Percentiles rank a stretch among this genome's conserved stretches.
Evolutionary conservation across 345 rosid species (phyloP).

Genomic region (Corchorus capsularis): DNA sequence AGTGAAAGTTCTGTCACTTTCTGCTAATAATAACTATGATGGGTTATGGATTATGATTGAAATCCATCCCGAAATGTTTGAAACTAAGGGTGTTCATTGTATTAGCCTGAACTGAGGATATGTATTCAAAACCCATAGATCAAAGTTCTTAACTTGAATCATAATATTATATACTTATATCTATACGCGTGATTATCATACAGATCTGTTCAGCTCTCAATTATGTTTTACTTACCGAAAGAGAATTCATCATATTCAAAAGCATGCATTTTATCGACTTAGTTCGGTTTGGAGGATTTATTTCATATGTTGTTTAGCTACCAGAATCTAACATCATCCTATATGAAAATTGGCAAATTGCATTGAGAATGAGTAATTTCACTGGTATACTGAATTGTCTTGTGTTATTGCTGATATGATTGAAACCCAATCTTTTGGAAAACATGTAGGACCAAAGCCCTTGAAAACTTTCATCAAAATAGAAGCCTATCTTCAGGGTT

Average conservation of each 20-base stretch:
- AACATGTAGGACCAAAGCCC: not conserved
- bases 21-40: not conserved
- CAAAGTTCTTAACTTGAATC: not conserved
- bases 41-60: not conserved
- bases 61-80: not conserved
- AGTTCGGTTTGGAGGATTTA: too few species aligned
- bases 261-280: too few species aligned
- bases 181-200: too few species aligned
- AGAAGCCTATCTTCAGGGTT: not conserved
- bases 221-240: too few species aligned
- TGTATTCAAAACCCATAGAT: not conserved
- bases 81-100: not conserved
- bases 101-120: not conserved
- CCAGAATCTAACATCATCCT: too few species aligned
- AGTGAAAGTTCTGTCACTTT: not conserved
- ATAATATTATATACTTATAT: too few species aligned
- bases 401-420: not conserved
- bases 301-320: too few species aligned
- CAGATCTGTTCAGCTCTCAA: too few species aligned
- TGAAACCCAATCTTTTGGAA: not conserved
- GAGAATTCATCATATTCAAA: too few species aligned
- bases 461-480: not conserved
- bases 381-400: not conserved
- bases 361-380: too few species aligned
- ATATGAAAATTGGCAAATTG: too few species aligned